A percentile compares a stretch with the other conserved stretches of the same genome.
These are phyloP conservation scores for Claviceps maximensis DNA, from an alignment of 2,329 filamentous ascomycete genomes.

Conservation along the genomic window DNA sequence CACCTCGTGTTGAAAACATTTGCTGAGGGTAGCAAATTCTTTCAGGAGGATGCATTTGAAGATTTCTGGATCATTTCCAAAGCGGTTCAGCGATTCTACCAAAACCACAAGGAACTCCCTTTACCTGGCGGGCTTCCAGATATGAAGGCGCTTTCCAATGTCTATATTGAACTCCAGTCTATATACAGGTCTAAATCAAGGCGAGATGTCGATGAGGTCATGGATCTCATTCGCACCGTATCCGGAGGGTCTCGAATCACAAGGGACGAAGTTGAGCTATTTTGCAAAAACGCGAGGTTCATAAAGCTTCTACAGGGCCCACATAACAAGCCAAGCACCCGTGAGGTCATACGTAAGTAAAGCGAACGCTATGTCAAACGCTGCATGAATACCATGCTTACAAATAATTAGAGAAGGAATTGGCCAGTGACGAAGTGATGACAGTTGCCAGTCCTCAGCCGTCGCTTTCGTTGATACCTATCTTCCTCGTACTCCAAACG, in stretches of 20 bases:
- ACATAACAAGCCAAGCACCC: conserved; percentile 30
- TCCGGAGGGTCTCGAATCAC: conserved; percentile 42
- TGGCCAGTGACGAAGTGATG: conserved; percentile 38
- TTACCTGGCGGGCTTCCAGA: conserved; percentile 81
- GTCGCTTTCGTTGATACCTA: conserved; percentile 49
- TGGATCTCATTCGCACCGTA: conserved; percentile 44
- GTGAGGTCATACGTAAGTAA: conserved; percentile 41
- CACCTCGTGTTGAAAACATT: not conserved
- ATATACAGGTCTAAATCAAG: conserved; percentile 86
- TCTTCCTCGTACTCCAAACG: conserved; percentile 53
- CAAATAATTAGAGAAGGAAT: conserved; percentile 33
- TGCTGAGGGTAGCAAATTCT: not conserved
- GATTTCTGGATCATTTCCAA: conserved; percentile 83
- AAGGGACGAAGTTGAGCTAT: conserved; percentile 67
- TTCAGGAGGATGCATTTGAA: conserved; percentile 13
- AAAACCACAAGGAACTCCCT: conserved; percentile 59
- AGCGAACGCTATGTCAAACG: not conserved
- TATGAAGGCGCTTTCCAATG: conserved; percentile 88
- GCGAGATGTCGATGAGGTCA: conserved; percentile 62
- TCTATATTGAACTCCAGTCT: conserved; percentile 83
- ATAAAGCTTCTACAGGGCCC: conserved; percentile 67
- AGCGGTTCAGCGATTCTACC: conserved; percentile 66
- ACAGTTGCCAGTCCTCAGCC: conserved; percentile 32
- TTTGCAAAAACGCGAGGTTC: conserved; percentile 91
- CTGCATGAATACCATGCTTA: not conserved